Conservation (phyloP, 2,329 filamentous ascomycete species). For the Fusarium austroafricanum region DNA sequence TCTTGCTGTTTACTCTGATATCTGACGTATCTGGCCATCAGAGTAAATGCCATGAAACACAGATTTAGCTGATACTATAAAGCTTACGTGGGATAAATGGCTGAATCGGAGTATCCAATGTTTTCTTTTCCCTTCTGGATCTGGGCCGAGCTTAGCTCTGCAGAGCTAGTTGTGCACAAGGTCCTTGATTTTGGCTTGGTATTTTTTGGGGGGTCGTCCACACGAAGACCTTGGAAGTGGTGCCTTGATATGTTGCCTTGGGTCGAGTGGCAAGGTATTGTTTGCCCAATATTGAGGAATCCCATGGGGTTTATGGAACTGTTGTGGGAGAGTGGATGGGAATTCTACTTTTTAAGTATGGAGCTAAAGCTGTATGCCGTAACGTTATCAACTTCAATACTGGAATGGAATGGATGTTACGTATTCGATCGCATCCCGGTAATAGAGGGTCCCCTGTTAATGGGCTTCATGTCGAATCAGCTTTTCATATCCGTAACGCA, state of each 20-base stretch:
- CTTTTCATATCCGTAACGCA: constrained; percentile 20
- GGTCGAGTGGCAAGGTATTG: constrained; percentile 23
- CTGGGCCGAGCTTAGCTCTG: constrained; percentile 7
- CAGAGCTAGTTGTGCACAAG: constrained; percentile 13
- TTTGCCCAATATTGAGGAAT: constrained; percentile 13
- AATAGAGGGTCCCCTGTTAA: constrained; percentile 13
- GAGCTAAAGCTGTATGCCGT: not conserved
- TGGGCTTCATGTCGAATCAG: constrained; percentile 31
- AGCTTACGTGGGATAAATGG: constrained; percentile 28
- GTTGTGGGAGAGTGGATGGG: constrained; percentile 5
- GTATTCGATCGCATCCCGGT: constrained; percentile 17
- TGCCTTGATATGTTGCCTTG: constrained; percentile 20
- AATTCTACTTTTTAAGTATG: constrained; percentile 6
- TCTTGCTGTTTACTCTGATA: constrained; percentile 1
- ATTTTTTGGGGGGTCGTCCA: constrained; percentile 20
- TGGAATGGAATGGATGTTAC: constrained; percentile 12
- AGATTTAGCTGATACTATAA: constrained; percentile 14
- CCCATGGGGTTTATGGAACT: constrained; percentile 26
- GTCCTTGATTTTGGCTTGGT: constrained; percentile 17
- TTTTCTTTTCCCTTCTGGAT: not conserved
- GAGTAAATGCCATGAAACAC: constrained; percentile 19
- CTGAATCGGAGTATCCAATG: constrained; percentile 4
- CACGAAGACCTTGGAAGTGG: constrained; percentile 11
- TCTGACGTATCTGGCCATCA: constrained; percentile 18
- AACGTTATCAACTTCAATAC: not conserved